Percentiles rank a stretch among this genome's conserved stretches.
Conservation (phyloP, 1,284 basidiomycete genomes). For the Microbotryum silenes-acaulis region DNA sequence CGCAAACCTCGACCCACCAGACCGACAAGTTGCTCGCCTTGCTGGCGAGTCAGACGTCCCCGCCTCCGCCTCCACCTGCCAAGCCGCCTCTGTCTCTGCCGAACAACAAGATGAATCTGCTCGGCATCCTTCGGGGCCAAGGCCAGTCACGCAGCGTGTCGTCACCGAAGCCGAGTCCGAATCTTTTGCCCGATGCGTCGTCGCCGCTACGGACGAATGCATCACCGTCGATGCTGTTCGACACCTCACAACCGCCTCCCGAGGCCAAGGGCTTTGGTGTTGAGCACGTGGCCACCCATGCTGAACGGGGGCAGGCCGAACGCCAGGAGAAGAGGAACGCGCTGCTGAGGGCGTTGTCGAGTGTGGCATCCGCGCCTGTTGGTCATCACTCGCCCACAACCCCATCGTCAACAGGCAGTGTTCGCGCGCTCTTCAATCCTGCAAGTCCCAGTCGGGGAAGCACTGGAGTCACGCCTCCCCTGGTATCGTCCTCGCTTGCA, state of each 20-base stretch:
- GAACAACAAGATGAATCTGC: not conserved
- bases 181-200: not conserved
- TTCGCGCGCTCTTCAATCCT: no score
- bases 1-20: slow-evolving; percentile 11
- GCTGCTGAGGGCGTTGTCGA: slow-evolving; percentile 21
- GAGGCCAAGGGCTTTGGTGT: slow-evolving; percentile 6
- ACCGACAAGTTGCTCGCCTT: slow-evolving; percentile 20
- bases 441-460: no score
- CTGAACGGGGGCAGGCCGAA: slow-evolving; percentile 17
- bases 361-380: slow-evolving; percentile 6
- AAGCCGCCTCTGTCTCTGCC: not conserved
- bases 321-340: slow-evolving; percentile 24
- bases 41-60: slow-evolving; percentile 3
- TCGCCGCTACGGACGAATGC: not conserved
- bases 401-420: not conserved
- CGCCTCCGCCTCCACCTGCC: slow-evolving; percentile 2
- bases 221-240: slow-evolving; percentile 7
- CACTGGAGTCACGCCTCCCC: no score
- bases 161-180: not conserved
- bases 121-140: slow-evolving; percentile 7
- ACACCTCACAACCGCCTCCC: slow-evolving; percentile 7
- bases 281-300: slow-evolving; percentile 3
- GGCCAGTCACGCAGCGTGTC: not conserved
- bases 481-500: no score
- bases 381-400: not conserved